These are phyloP conservation scores for Cryptococcus sp. DNA, from an alignment of 1,284 basidiomycete genomes.

Conservation along the genomic window DNA sequence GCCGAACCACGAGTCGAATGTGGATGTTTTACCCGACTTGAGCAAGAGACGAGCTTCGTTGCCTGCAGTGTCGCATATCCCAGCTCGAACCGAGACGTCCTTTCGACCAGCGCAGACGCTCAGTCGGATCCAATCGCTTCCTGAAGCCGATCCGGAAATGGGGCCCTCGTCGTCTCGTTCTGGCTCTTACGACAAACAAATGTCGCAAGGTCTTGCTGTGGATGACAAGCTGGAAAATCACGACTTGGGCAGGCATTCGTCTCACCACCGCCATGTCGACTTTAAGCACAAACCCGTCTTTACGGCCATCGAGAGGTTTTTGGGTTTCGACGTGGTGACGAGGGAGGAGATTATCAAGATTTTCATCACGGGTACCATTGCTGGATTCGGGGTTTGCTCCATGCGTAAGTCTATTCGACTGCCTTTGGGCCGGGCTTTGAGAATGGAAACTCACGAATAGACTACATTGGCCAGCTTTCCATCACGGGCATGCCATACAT, in stretches of 20 bases:
- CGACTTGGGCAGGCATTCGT: too few species aligned
- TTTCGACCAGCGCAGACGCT: conserved; percentile 17
- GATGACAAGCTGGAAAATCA: too few species aligned
- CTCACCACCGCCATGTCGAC: conserved; percentile 1
- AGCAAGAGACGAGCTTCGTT: conserved; percentile 25
- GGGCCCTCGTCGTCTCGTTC: neutral
- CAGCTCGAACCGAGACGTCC: neutral
- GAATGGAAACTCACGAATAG: conserved; percentile 24
- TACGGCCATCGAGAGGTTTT: conserved; percentile 24
- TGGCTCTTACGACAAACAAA: conserved; percentile 1
- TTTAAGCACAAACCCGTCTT: conserved; percentile 2
- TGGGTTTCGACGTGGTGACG: conserved; percentile 46
- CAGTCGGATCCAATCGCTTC: conserved; percentile 38
- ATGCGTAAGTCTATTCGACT: conserved; percentile 44
- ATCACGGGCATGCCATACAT: conserved; percentile 48
- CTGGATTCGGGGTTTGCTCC: conserved; percentile 48
- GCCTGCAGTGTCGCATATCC: conserved; percentile 10
- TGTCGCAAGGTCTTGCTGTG: neutral
- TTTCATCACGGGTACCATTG: conserved; percentile 44
- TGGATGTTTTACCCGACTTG: neutral
- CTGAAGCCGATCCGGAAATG: conserved; percentile 32
- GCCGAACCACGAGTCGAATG: neutral
- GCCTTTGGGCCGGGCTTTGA: neutral
- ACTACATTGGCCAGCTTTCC: conserved; percentile 50
- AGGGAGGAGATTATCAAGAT: conserved; percentile 44